These are phyloP conservation scores for Perkinsus olseni DNA, from an alignment of 169 alveolate genomes.

Conservation along the genomic window DNA sequence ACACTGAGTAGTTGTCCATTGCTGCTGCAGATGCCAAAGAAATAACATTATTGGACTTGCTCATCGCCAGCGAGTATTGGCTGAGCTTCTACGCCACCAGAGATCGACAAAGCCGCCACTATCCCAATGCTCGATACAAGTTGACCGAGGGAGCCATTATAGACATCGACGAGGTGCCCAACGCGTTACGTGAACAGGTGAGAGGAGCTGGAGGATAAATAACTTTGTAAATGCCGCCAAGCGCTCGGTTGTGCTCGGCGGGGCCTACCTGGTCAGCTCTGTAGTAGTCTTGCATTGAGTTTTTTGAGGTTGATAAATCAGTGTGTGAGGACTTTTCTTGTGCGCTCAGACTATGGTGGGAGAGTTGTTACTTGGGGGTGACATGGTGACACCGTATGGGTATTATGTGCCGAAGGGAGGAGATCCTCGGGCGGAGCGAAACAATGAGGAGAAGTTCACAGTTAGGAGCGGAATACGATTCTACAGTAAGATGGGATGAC, in stretches of 20 bases:
- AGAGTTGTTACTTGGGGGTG: background rate
- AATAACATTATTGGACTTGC: background rate
- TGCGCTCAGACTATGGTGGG: background rate
- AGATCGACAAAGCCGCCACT: background rate
- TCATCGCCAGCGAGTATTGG: background rate
- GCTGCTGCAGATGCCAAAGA: background rate
- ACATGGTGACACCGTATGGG: background rate
- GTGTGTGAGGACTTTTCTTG: background rate
- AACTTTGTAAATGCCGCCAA: too few species aligned
- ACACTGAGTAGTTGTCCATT: background rate
- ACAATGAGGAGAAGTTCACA: background rate
- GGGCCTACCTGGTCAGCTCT: background rate
- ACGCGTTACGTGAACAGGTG: background rate
- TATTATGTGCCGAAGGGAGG: background rate
- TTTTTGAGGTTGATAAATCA: background rate
- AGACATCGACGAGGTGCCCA: background rate
- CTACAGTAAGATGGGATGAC: background rate
- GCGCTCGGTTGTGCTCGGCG: too few species aligned
- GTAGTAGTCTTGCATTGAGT: background rate
- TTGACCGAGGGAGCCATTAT: background rate
- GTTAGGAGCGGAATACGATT: background rate
- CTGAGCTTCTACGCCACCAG: background rate
- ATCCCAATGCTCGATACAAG: background rate
- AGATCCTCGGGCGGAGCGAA: background rate
- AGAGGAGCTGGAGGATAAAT: background rate